phyloP scores from a whole-genome alignment of 192 early-diverging fungal genomes.

The Backusella liffmaniae region DNA sequence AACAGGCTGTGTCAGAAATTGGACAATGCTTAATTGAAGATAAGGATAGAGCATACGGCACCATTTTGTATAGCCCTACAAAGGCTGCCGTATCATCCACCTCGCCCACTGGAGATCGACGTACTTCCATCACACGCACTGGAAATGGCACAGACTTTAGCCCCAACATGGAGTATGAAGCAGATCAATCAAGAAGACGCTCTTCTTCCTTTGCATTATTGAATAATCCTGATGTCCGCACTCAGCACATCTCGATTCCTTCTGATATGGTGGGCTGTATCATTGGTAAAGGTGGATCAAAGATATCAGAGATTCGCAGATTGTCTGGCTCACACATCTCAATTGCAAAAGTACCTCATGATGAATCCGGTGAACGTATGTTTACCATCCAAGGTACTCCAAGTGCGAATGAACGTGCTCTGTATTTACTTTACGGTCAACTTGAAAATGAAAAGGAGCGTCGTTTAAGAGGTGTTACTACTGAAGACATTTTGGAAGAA shows the following conservation, averaged over 20 bases:
- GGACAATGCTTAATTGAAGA: conserved; percentile 83
- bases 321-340: conserved; percentile 82
- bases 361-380: conserved; percentile 80
- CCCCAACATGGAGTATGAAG: not conserved
- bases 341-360: conserved; percentile 80
- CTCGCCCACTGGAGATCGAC: conserved; percentile 10
- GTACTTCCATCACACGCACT: conserved; percentile 46
- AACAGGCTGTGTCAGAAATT: conserved; percentile 80
- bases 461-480: conserved; percentile 48
- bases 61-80: conserved; percentile 81
- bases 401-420: conserved; percentile 85
- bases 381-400: conserved; percentile 88
- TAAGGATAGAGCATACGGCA: conserved; percentile 76
- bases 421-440: conserved; percentile 85
- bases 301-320: conserved; percentile 76
- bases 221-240: conserved; percentile 58
- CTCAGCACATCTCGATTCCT: conserved; percentile 87
- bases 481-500: conserved; percentile 7
- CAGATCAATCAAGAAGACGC: conserved; percentile 13
- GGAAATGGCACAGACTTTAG: conserved; percentile 58
- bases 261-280: conserved; percentile 95
- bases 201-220: conserved; percentile 24
- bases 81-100: conserved; percentile 26
- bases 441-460: conserved; percentile 86
- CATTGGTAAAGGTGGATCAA: conserved; percentile 90